Evolutionary conservation across 768 basidiomycete species (phyloP), one percentile per base, ranked within the genome.

Genomic region (Phanerodontia chrysosporium): DNA sequence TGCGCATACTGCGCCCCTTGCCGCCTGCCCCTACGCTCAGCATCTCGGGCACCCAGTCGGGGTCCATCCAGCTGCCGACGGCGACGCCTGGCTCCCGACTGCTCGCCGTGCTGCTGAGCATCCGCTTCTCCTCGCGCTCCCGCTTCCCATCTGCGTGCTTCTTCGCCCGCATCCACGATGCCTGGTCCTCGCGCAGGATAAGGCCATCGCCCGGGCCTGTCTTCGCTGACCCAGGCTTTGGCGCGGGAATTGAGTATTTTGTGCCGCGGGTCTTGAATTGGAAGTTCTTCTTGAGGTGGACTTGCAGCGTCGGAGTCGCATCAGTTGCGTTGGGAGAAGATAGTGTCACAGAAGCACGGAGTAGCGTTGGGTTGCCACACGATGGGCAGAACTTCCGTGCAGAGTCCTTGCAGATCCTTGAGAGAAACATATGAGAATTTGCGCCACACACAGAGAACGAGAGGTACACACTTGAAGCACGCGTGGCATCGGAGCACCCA

Each of bases 401-500:
- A 22, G 85, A 79, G 73, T 99, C 95, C 76, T 95, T 97, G 78
- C 95, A 98, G 64, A 97, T 85, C 72, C 97, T 99, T 67, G 0
- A 42, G 16, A 18, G n/a, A n/a, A 5, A 18, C 10, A 8, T n/a
- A 24, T 54, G 35, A 18, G 36, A 18, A 39, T 35, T 58, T 9
- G n/a, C 10, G 27, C 44, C 22, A 22, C 29, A 4, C 36, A 58
- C 27, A 29, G 58, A 44, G 4, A 35, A 5, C 22, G 5, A 55
- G 57, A 27, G 21, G 28, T 28, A 79, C 94, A 74, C 68, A 98
- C 97, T 98, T 98, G 83, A 95, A 99, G 74, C 97, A 99, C 14
- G 95, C 97, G 75, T 99, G 97, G 71, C 97, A 99, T 58, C 97
- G 76, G 68, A 98, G 74, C 1, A 98, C 93, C 92, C 94, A 98